phyloP scores from a whole-genome alignment of 371 early-diverging fungal genomes.

The Mortierella sp. region DNA sequence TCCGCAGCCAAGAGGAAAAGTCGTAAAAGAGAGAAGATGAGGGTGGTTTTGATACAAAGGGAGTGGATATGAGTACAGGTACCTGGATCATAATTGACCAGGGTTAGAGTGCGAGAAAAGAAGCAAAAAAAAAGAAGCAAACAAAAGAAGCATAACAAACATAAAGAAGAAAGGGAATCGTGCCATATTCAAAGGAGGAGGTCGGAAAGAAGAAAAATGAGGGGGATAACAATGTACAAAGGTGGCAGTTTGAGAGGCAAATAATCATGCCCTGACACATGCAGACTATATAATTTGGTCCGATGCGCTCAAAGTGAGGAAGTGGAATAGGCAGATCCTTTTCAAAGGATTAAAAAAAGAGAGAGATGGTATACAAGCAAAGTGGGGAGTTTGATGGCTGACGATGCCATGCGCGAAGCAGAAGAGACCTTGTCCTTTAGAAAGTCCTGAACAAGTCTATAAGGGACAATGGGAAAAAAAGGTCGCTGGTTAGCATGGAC shows the following conservation, averaged over 20 bases:
- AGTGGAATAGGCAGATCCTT: background rate
- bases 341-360: slow-evolving; percentile 8
- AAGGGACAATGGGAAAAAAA: background rate
- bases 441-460: slow-evolving; percentile 30
- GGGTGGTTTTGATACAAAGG: slow-evolving; percentile 30
- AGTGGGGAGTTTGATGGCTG: slow-evolving; percentile 20
- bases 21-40: background rate
- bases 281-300: background rate
- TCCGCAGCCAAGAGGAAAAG: slow-evolving; percentile 12
- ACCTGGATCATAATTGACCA: slow-evolving; percentile 42
- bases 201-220: slow-evolving; percentile 4
- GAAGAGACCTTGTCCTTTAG: slow-evolving; percentile 12
- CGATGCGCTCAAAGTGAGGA: slow-evolving; percentile 27
- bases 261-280: slow-evolving; percentile 36
- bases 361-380: slow-evolving; percentile 9
- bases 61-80: slow-evolving; percentile 23
- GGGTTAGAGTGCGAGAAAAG: slow-evolving; percentile 11
- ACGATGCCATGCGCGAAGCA: slow-evolving; percentile 1
- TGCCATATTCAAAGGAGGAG: slow-evolving; percentile 6
- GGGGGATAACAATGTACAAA: slow-evolving; percentile 34
- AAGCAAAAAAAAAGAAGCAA: slow-evolving; percentile 13
- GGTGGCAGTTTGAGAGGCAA: slow-evolving; percentile 39
- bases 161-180: background rate
- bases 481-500: background rate
- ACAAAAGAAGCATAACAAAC: slow-evolving; percentile 9